A percentile compares a stretch with the other conserved stretches of the same genome.
These are phyloP conservation scores for Xenosphaeropsis pyriputrescens DNA, from an alignment of 2,329 filamentous ascomycete species.

Conservation along the genomic window DNA sequence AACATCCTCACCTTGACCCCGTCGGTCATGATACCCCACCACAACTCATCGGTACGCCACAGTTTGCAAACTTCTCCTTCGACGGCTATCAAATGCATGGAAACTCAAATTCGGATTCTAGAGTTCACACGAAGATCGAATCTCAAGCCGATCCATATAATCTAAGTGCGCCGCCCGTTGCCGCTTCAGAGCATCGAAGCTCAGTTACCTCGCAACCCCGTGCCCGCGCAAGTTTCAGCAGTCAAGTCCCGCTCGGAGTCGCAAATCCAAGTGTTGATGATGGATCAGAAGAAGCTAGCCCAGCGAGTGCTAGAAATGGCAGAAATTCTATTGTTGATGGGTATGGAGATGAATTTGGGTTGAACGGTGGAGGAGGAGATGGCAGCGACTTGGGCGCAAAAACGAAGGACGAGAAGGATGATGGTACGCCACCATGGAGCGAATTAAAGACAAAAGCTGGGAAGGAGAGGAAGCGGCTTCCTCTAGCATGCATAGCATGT, in stretches of 20 bases:
- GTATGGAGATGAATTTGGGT: constrained; percentile 38
- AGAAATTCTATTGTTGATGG: constrained; percentile 10
- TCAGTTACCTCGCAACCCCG: constrained; percentile 11
- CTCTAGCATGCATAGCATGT: constrained; percentile 89
- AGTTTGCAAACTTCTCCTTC: constrained; percentile 39
- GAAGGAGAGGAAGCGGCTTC: constrained; percentile 86
- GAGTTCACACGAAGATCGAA: constrained; percentile 14
- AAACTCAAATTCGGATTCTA: constrained; percentile 20
- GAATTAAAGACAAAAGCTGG: constrained; percentile 84
- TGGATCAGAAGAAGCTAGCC: constrained; percentile 18
- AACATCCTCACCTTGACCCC: constrained; percentile 6
- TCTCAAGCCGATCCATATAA: constrained; percentile 10
- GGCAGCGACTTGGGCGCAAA: constrained; percentile 37
- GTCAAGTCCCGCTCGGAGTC: constrained; percentile 6
- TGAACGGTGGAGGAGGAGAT: constrained; percentile 31
- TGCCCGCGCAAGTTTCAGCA: constrained; percentile 10
- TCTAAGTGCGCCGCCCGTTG: constrained; percentile 5
- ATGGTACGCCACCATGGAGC: constrained; percentile 55
- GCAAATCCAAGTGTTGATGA: constrained; percentile 12
- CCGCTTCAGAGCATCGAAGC: constrained; percentile 8
- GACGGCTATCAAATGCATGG: constrained; percentile 20
- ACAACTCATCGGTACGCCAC: constrained; percentile 13
- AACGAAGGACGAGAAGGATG: constrained; percentile 40
- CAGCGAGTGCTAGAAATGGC: constrained; percentile 13
- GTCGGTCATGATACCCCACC: constrained; percentile 9